Evolutionary conservation across 192 early-diverging fungal species (phyloP), one percentile per base, ranked within the genome.

Genomic region (Geranomyces variabilis): DNA sequence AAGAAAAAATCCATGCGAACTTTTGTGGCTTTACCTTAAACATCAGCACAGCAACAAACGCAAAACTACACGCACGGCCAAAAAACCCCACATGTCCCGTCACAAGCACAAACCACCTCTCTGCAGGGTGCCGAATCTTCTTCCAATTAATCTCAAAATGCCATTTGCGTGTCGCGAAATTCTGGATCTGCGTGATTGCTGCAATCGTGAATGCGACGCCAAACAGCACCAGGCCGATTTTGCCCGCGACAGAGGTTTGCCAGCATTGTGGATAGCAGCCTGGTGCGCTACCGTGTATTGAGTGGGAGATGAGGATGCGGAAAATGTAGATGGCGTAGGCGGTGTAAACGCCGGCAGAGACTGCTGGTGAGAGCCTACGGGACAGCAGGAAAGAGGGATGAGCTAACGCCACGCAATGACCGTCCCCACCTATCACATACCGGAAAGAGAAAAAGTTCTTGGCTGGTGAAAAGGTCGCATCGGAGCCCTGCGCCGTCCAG

Each of bases 381-480:
- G 36, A 41, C 36, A 3, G 36, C 3, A 3, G 10, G 3, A 41
- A 41, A 41, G 5, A 41, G 10, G 36, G n/a, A n/a, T n/a, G n/a
- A n/a, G n/a, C n/a, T n/a, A n/a, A n/a, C n/a, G n/a, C n/a, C n/a
- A n/a, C n/a, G n/a, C n/a, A n/a, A n/a, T n/a, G n/a, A n/a, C n/a
- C n/a, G n/a, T n/a, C n/a, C n/a, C n/a, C n/a, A n/a, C n/a, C n/a
- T n/a, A n/a, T n/a, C n/a, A n/a, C n/a, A 7, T 41, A 34, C 31
- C 80, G 74, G 45, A 57, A 80, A 13, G 71, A 72, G 69, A 81
- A 81, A 41, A 81, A 81, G 60, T 79, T 81, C 41, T 80, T 74
- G 46, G 47, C 59, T 36, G 57, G 6, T 22, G 74, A 62, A 30
- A 71, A 56, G 14, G 61, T 62, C 29, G 69, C 66, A 68, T 81